phyloP scores from a whole-genome alignment of 345 rosid species.

The Leavenworthia alabamica region DNA sequence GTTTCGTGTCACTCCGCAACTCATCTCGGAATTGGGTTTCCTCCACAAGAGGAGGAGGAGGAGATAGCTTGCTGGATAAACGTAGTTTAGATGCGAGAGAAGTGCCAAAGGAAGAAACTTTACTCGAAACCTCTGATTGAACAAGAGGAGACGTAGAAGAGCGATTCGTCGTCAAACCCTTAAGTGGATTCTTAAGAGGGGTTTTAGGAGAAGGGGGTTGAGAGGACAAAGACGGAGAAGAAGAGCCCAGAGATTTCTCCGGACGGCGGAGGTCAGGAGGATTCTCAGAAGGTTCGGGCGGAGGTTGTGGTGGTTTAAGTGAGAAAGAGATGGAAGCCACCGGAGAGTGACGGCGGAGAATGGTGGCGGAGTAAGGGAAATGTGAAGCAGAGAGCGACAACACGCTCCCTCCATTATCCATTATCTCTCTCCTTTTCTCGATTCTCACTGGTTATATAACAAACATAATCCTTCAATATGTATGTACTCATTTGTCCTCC shows the following conservation, averaged over 20 bases:
- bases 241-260: conserved; percentile 29
- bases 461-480: background rate
- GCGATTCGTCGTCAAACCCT: conserved; percentile 26
- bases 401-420: conserved; percentile 38
- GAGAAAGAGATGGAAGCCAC: conserved; percentile 41
- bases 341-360: conserved; percentile 28
- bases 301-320: conserved; percentile 36
- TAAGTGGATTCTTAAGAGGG: conserved; percentile 55
- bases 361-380: conserved; percentile 27
- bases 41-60: conserved; percentile 40
- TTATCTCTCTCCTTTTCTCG: background rate
- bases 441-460: background rate
- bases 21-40: conserved; percentile 21
- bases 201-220: conserved; percentile 21
- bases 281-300: conserved; percentile 23
- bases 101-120: conserved; percentile 26
- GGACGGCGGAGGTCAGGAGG: conserved; percentile 63
- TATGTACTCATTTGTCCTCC: background rate
- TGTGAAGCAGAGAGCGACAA: conserved; percentile 38
- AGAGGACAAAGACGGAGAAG: conserved; percentile 8
- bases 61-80: conserved; percentile 68
- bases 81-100: conserved; percentile 61
- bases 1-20: background rate
- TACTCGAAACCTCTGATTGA: conserved; percentile 14
- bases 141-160: conserved; percentile 20